phyloP scores from a whole-genome alignment of 441 rosid species.

The Gossypium davidsonii region DNA sequence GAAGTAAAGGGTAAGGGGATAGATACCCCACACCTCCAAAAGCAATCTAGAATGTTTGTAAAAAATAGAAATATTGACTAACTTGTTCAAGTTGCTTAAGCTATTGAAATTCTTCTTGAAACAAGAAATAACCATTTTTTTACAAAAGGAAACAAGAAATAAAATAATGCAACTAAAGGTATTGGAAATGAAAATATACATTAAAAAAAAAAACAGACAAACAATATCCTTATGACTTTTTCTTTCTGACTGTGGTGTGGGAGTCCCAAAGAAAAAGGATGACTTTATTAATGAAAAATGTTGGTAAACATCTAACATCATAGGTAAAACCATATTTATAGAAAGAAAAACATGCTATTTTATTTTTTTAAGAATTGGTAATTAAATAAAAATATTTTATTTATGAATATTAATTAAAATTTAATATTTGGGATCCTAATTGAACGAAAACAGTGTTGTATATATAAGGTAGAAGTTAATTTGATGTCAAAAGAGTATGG shows the following conservation, averaged over 20 bases:
- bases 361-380: neutral
- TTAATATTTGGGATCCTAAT: neutral
- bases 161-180: neutral
- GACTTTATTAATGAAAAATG: neutral
- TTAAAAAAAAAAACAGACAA: neutral
- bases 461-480: neutral
- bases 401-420: neutral
- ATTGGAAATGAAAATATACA: neutral
- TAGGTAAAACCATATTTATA: neutral
- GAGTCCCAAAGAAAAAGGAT: neutral
- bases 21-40: neutral
- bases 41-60: neutral
- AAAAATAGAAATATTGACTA: neutral
- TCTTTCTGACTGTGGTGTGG: neutral
- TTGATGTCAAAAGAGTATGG: neutral
- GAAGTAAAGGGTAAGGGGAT: neutral
- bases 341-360: neutral
- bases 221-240: neutral
- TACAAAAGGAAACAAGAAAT: neutral
- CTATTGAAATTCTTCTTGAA: neutral
- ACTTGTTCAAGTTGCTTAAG: conserved; percentile 1
- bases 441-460: neutral
- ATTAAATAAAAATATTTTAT: neutral
- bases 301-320: neutral
- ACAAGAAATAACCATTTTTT: too few relatives aligned